Conservation (phyloP, 352 stramenopile genomes). For the Globisporangium camurandrum region DNA sequence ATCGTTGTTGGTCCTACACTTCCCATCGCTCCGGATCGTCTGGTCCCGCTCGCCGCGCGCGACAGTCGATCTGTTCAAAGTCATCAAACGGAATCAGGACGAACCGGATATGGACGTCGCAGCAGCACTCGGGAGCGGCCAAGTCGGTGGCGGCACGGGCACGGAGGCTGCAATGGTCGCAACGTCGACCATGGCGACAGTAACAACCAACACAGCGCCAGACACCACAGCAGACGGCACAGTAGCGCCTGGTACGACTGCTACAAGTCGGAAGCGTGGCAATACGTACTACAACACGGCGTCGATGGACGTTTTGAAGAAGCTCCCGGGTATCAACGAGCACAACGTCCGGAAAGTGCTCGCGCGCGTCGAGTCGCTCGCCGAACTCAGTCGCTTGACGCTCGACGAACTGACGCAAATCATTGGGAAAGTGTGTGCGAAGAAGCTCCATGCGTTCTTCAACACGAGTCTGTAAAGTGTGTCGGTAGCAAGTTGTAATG, state of each 20-base stretch:
- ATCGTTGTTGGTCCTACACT: conserved; percentile 90
- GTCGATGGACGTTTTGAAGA: conserved; percentile 91
- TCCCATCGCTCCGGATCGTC: conserved; percentile 91
- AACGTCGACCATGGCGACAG: not conserved
- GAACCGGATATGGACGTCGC: conserved; percentile 76
- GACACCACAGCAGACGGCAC: too few relatives aligned
- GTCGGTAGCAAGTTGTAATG: not conserved
- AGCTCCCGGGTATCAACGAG: conserved; percentile 94
- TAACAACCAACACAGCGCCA: not conserved
- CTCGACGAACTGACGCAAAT: conserved; percentile 56
- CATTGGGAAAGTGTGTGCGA: conserved; percentile 64
- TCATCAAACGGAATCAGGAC: conserved; percentile 78
- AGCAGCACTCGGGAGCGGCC: conserved; percentile 48
- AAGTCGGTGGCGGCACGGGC: conserved; percentile 5
- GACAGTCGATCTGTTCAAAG: conserved; percentile 82
- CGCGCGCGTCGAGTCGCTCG: conserved; percentile 56
- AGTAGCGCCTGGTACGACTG: too few relatives aligned
- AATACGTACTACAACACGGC: conserved; percentile 85
- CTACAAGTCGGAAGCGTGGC: conserved; percentile 13
- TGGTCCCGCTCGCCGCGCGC: conserved; percentile 92
- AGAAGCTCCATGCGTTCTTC: conserved; percentile 81
- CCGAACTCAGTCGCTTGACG: conserved; percentile 61
- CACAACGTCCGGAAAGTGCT: conserved; percentile 88
- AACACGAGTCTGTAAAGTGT: conserved; percentile 37
- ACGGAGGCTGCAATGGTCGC: conserved; percentile 6